phyloP scores from a whole-genome alignment of 306 rosid genomes.

The Castanea mollissima region DNA sequence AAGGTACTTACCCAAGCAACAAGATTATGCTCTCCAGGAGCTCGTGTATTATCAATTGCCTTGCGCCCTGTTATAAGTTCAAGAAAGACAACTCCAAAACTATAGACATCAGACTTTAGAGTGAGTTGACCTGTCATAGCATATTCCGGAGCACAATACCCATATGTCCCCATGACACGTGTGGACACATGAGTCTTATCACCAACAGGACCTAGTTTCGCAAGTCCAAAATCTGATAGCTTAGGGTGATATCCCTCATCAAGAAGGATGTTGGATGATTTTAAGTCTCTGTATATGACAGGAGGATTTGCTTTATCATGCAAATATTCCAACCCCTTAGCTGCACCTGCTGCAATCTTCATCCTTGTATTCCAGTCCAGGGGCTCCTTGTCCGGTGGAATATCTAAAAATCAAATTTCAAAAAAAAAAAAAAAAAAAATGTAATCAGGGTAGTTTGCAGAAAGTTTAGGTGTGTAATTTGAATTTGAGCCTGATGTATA shows the following conservation, averaged over 20 bases:
- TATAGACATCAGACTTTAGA: conserved; percentile 70
- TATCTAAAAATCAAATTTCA: conserved; percentile 45
- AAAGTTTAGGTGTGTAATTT: neutral
- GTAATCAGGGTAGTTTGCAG: neutral
- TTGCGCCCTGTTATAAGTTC: conserved; percentile 85
- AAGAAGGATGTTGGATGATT: conserved; percentile 77
- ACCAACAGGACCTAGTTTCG: conserved; percentile 76
- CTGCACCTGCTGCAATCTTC: conserved; percentile 81
- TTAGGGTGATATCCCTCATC: conserved; percentile 70
- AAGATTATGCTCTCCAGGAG: conserved; percentile 60
- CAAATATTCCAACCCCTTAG: conserved; percentile 84
- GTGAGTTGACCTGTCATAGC: conserved; percentile 83
- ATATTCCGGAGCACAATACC: conserved; percentile 90
- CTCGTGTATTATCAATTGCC: conserved; percentile 61
- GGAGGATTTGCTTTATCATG: conserved; percentile 71
- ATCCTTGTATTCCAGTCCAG: conserved; percentile 91
- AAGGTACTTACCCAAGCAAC: conserved; percentile 75
- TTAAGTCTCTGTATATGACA: conserved; percentile 76
- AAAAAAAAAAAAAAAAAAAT: neutral
- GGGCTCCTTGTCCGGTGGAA: conserved; percentile 57
- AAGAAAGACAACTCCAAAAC: conserved; percentile 80
- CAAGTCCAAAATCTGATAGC: conserved; percentile 84
- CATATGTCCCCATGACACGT: conserved; percentile 77
- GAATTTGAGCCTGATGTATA: neutral
- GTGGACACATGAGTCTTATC: conserved; percentile 82